Base-by-base conservation (phyloP, 208 protist species). In the Trichomonas tenax region DNA sequence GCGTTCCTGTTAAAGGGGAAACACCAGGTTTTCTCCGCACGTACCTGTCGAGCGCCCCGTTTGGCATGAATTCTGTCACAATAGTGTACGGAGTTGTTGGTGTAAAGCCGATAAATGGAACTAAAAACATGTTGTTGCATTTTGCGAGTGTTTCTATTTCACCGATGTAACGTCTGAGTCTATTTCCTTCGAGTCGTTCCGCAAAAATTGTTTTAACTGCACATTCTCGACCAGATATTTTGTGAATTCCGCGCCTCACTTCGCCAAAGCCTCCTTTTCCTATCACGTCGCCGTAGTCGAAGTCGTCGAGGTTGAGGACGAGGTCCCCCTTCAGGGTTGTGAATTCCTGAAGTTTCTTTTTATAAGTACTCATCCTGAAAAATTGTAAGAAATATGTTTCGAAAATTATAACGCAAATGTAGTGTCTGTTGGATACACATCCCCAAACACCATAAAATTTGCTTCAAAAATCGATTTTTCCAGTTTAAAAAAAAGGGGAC, bases 61-160 rank as follows among this genome's bases (percentile, higher is more conserved):
- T 48, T 10, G 86, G 86, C 40, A 93, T 93, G 26, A 51, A 93
- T 93, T 93, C 86, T 48, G 86, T 58, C 11, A 93, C 44, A 38
- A 93, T 93, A 2, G n/a, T 38, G n/a, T 93, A 93, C 17, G 86
- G 86, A 17, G 40, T 1, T 38, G 41, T 40, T 34, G 40, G 15
- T 38, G 86, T 93, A 51, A 93, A 93, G 14, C 86, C 86, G 15
- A 93, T 44, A 93, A 93, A 38, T 51, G 86, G 86, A 58, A 93
- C 86, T 34, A 93, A 44, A 51, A 93, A 93, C 44, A 51, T 48
- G 51, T 51, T 58, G 45, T 93, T 23, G n/a, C 86, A 93, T 26
- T 17, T 40, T 38, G 86, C 86, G 14, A 93, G 41, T 9, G 86
- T 93, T 93, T 93, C 17, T 17, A 93, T 93, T 93, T 93, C 86